phyloP scores from a whole-genome alignment of 768 basidiomycete genomes.

The Lyophyllum semitale region DNA sequence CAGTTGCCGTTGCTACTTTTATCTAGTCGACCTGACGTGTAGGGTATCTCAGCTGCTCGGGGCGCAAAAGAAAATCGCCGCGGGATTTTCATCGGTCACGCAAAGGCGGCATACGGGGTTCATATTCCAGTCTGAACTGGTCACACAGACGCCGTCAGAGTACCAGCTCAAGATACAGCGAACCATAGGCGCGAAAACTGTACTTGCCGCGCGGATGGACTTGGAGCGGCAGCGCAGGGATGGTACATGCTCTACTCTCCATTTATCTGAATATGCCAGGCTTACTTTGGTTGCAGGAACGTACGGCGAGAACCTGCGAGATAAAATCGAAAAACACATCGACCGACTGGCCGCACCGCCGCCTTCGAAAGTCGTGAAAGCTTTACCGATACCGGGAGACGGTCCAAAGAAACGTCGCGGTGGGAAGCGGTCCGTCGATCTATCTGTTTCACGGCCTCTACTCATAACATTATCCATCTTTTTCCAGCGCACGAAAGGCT shows the following conservation, averaged over 20 bases:
- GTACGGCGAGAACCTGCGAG: slow-evolving; percentile 80
- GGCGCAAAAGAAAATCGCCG: slow-evolving; percentile 88
- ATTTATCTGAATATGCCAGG: not conserved
- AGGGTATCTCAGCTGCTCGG: slow-evolving; percentile 72
- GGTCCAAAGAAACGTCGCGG: slow-evolving; percentile 95
- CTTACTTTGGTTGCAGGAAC: slow-evolving; percentile 42
- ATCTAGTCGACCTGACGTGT: not conserved
- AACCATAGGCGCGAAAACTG: slow-evolving; percentile 90
- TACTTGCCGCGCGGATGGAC: slow-evolving; percentile 91
- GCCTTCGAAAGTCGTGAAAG: slow-evolving; percentile 90
- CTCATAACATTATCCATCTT: not conserved
- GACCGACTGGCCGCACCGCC: slow-evolving; percentile 92
- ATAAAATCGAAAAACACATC: slow-evolving; percentile 91
- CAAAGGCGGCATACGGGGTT: slow-evolving; percentile 95
- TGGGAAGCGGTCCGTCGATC: slow-evolving; percentile 74
- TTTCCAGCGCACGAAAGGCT: slow-evolving; percentile 85
- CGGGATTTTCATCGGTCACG: slow-evolving; percentile 86
- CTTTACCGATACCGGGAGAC: slow-evolving; percentile 92
- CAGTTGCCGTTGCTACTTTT: not conserved
- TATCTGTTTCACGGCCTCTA: slow-evolving; percentile 4
- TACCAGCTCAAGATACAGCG: slow-evolving; percentile 91
- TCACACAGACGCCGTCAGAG: slow-evolving; percentile 83
- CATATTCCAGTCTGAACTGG: slow-evolving; percentile 91
- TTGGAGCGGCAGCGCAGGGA: slow-evolving; percentile 82
- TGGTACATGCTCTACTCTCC: slow-evolving; percentile 47